Conservation (phyloP, 2,329 filamentous ascomycete genomes). For the Aspergillus alliaceus region DNA sequence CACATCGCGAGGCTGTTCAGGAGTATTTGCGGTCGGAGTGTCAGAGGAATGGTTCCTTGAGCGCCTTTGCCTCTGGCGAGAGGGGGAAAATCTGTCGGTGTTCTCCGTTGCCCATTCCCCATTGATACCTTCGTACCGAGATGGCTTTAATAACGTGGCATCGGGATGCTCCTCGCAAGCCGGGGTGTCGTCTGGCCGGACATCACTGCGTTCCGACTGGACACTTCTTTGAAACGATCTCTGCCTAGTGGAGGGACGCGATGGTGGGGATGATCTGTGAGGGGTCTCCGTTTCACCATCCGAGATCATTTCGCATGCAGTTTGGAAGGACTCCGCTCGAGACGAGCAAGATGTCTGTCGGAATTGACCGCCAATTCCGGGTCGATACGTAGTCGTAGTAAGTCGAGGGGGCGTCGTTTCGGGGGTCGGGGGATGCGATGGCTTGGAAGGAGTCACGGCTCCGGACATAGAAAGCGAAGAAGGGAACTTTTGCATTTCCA, state of each 20-base stretch:
- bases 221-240: conserved; percentile 21
- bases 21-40: neutral
- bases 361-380: conserved; percentile 48
- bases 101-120: neutral
- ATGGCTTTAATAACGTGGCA: neutral
- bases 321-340: conserved; percentile 70
- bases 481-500: conserved; percentile 23
- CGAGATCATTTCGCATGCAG: conserved; percentile 64
- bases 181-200: neutral
- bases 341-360: conserved; percentile 58
- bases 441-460: conserved; percentile 60
- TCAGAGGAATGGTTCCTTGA: conserved; percentile 4
- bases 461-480: conserved; percentile 25
- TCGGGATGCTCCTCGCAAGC: neutral
- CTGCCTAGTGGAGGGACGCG: conserved; percentile 20
- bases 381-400: conserved; percentile 26
- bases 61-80: conserved; percentile 5
- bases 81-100: neutral
- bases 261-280: conserved; percentile 21
- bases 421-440: conserved; percentile 70
- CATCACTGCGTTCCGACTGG: conserved; percentile 16
- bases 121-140: neutral
- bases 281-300: conserved; percentile 56
- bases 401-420: conserved; percentile 70
- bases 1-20: conserved; percentile 3